Evolutionary conservation across 2,329 filamentous ascomycete genomes (phyloP).

Genomic region (Aspergillus carbonarius): DNA sequence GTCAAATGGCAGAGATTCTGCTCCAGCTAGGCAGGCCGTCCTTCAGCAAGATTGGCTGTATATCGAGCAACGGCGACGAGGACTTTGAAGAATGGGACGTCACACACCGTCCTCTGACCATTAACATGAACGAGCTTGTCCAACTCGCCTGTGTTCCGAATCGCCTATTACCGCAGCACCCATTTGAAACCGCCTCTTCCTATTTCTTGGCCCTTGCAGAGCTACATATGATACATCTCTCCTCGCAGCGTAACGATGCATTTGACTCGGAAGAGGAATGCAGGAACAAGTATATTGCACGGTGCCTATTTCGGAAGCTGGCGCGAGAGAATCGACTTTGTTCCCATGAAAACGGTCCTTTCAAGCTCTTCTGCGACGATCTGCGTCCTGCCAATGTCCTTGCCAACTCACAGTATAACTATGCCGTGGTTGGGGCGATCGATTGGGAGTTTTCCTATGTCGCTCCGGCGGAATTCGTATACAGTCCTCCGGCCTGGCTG

Average conservation of each 20-base stretch:
- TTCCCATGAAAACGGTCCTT: conserved; percentile 21
- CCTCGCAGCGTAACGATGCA: conserved; percentile 41
- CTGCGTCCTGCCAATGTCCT: conserved; percentile 18
- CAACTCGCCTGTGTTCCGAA: background rate
- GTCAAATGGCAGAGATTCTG: background rate
- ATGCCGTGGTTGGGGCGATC: conserved; percentile 8
- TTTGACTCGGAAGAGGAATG: conserved; percentile 28
- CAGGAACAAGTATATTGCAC: conserved; percentile 17
- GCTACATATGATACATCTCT: conserved; percentile 43
- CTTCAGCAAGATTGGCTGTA: background rate
- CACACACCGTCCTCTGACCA: background rate
- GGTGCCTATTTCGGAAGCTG: conserved; percentile 21
- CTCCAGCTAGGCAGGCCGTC: background rate
- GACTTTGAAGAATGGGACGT: background rate
- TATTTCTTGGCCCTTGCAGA: conserved; percentile 44
- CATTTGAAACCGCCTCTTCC: conserved; percentile 34
- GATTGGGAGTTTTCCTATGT: conserved; percentile 25
- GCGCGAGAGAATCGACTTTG: conserved; percentile 10
- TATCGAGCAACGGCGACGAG: background rate
- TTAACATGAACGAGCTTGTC: background rate
- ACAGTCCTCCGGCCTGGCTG: conserved; percentile 20
- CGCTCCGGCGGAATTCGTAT: conserved; percentile 16
- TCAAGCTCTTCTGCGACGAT: conserved; percentile 24
- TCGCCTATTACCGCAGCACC: background rate
- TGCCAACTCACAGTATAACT: conserved; percentile 5